Percentiles rank a stretch among this genome's conserved stretches.
These are phyloP conservation scores for Tylopilus sp. DNA, from an alignment of 768 basidiomycete genomes.

Conservation along the genomic window DNA sequence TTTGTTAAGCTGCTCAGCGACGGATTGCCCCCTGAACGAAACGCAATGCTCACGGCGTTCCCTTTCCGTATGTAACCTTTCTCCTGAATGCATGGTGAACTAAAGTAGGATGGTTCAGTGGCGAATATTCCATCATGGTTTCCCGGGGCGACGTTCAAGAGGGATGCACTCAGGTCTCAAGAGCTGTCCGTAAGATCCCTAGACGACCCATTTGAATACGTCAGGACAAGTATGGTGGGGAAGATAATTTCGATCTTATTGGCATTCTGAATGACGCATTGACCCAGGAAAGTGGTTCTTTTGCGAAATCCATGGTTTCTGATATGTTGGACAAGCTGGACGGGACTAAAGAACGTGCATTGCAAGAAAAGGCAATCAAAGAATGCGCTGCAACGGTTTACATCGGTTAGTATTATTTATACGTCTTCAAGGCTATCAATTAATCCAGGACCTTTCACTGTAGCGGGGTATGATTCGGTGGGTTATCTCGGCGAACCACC, in stretches of 20 bases:
- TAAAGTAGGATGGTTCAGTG: constrained; percentile 17
- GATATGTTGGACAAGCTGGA: constrained; percentile 21
- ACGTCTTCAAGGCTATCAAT: background rate
- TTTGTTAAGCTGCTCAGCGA: constrained; percentile 20
- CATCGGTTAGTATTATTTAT: constrained; percentile 19
- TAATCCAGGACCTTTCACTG: background rate
- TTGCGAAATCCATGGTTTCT: constrained; percentile 30
- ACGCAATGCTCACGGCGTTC: constrained; percentile 26
- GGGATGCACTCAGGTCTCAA: constrained; percentile 24
- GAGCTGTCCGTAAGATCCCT: constrained; percentile 23
- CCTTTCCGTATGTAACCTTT: constrained; percentile 24
- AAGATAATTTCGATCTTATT: background rate
- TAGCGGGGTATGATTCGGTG: constrained; percentile 29
- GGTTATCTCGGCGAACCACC: background rate
- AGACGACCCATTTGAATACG: constrained; percentile 30
- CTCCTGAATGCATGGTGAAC: background rate
- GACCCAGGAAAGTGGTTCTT: constrained; percentile 22
- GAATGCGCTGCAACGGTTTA: constrained; percentile 31
- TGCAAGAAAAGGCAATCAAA: constrained; percentile 25
- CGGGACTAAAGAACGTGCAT: constrained; percentile 9
- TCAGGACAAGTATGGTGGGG: constrained; percentile 24
- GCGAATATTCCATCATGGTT: constrained; percentile 29
- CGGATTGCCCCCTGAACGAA: constrained; percentile 25
- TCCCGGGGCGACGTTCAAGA: constrained; percentile 29
- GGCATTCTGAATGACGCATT: background rate